A percentile compares a stretch with the other conserved stretches of the same genome.
phyloP scores from a whole-genome alignment of 331 rosid species.

The Malus hybrid region DNA sequence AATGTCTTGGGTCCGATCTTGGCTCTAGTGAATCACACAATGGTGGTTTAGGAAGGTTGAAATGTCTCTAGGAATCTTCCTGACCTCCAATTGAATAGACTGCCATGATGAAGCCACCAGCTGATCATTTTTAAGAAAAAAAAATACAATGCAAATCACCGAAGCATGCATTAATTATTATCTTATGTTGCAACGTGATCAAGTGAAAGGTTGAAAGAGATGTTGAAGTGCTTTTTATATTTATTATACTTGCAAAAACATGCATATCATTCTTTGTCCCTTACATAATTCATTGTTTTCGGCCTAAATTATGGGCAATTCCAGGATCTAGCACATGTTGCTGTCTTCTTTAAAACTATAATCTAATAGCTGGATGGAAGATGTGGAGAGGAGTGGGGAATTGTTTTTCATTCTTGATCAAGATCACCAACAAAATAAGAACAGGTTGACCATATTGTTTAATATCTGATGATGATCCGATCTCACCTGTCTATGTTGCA shows the following conservation, averaged over 20 bases:
- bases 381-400: not conserved
- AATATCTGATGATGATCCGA: too few species aligned
- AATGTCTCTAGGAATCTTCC: rapidly evolving
- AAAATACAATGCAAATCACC: too few species aligned
- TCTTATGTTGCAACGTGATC: not conserved
- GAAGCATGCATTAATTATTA: not conserved
- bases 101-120: too few species aligned
- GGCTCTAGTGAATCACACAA: too few species aligned
- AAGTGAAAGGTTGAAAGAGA: not conserved
- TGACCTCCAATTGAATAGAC: rapidly evolving
- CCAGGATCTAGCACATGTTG: not conserved
- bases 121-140: rapidly evolving
- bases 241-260: not conserved
- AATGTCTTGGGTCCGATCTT: too few species aligned
- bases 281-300: not conserved
- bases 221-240: not conserved
- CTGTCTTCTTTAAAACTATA: not conserved
- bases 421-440: not conserved
- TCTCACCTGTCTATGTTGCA: too few species aligned
- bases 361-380: not conserved
- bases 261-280: not conserved
- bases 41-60: rapidly evolving
- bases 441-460: not conserved
- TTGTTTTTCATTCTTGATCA: not conserved
- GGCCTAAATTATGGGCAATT: not conserved